A percentile compares a stretch with the other conserved stretches of the same genome.
phyloP scores from a whole-genome alignment of 2,329 filamentous ascomycete species.

The Gnomoniopsis smithogilvyi region DNA sequence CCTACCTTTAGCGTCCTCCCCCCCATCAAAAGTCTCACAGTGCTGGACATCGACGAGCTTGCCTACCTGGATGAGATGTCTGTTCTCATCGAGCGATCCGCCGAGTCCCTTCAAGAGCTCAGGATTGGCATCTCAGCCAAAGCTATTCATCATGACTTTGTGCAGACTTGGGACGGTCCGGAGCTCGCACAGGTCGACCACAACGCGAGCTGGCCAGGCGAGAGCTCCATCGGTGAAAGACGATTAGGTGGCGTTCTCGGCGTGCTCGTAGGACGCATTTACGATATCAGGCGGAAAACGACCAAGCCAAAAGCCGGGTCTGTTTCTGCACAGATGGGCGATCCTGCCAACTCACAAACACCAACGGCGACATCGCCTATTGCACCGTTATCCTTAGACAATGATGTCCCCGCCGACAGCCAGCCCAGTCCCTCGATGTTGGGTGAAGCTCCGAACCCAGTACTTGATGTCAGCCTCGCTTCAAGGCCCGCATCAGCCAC shows the following conservation, averaged over 20 bases:
- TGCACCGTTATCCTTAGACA: neutral
- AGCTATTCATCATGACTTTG: constrained; percentile 47
- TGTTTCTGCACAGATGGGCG: neutral
- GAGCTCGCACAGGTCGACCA: constrained; percentile 63
- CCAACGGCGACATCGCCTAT: neutral
- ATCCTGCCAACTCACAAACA: neutral
- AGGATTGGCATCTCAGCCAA: constrained; percentile 66
- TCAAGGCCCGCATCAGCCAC: neutral
- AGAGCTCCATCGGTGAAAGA: constrained; percentile 56
- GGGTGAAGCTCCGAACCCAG: neutral
- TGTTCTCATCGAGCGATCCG: constrained; percentile 69
- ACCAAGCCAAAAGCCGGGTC: constrained; percentile 12
- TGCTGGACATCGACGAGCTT: constrained; percentile 79
- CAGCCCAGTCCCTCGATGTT: neutral
- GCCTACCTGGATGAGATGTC: constrained; percentile 82
- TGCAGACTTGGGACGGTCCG: constrained; percentile 60
- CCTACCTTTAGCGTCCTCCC: constrained; percentile 78
- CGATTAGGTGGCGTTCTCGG: constrained; percentile 67
- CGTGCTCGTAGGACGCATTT: constrained; percentile 64
- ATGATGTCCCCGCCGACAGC: neutral
- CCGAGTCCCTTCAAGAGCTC: constrained; percentile 64
- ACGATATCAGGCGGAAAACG: constrained; percentile 47
- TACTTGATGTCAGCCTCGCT: neutral
- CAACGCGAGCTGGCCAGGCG: constrained; percentile 52
- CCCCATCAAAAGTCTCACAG: constrained; percentile 69